phyloP scores from a whole-genome alignment of 2,329 filamentous ascomycete genomes.

The Pestalotiopsis sp. region DNA sequence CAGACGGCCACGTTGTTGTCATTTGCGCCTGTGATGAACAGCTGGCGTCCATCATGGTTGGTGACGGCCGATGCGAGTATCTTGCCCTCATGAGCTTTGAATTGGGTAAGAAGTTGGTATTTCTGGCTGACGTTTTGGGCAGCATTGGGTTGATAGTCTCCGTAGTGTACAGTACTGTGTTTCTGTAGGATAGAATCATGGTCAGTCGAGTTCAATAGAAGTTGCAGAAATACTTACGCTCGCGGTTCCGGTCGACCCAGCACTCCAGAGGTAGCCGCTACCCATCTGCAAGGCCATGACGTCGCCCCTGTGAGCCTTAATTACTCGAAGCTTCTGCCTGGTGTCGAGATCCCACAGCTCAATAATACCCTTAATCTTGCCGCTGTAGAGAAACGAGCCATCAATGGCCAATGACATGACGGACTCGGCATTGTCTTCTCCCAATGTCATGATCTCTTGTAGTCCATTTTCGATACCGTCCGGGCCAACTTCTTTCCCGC shows the following conservation, averaged over 20 bases:
- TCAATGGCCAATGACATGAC: constrained; percentile 82
- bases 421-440: constrained; percentile 63
- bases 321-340: constrained; percentile 82
- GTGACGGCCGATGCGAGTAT: constrained; percentile 83
- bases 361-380: constrained; percentile 83
- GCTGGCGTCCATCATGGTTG: constrained; percentile 68
- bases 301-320: constrained; percentile 80
- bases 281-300: constrained; percentile 86
- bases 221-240: constrained; percentile 59
- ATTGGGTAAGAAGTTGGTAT: constrained; percentile 77
- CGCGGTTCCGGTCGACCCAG: constrained; percentile 83
- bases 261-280: constrained; percentile 84
- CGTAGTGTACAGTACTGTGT: constrained; percentile 68
- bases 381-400: constrained; percentile 89
- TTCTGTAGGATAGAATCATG: constrained; percentile 44
- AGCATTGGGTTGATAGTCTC: constrained; percentile 51
- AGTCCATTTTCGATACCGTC: constrained; percentile 62
- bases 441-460: constrained; percentile 68
- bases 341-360: constrained; percentile 98
- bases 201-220: not conserved
- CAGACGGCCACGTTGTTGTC: constrained; percentile 89
- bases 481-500: constrained; percentile 45
- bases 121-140: constrained; percentile 69
- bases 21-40: constrained; percentile 94
- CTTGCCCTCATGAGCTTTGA: constrained; percentile 84